Base-by-base conservation (phyloP, 1,284 basidiomycete species). In the Limonomyces culmigenus region DNA sequence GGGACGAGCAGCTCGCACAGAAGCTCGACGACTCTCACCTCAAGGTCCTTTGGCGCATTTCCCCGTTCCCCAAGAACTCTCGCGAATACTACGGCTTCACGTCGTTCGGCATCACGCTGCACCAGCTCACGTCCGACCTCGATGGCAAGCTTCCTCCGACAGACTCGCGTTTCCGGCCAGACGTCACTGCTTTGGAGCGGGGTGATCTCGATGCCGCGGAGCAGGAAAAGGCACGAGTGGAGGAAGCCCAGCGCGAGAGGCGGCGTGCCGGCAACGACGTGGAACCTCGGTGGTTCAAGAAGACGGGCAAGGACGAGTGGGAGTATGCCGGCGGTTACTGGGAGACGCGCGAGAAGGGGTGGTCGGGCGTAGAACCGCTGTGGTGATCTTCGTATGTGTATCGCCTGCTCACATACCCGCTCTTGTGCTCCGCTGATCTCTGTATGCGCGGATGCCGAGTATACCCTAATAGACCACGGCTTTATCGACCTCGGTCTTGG, bases 161-260 rank as follows among this genome's bases (percentile, higher is more conserved):
- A 1, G 91, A 95, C 51, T 89, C 88, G 5, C 70, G 91, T 20
- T 62, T 73, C 40, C 68, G 89, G 23, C 84, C 88, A 1, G 89
- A 95, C 55, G 83, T 93, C 37, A 62, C 80, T 19, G 84, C 86
- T 3, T 62, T 92, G 32, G 91, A 95, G 53, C 70, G 83, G 43
- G 89, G 88, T 10, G 58, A 83, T 33, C 52, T 84, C 2, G 77
- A 87, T 40, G 48, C 60, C 33, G 88, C 89, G 2, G 89, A 95
- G 48, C 54, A 54, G 35, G 66, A 83, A 47, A 95, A 95, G 58
- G 53, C 60, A 19, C 61, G 67, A 20, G 58, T 93, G 10, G 91
- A 95, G 52, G 79, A 70, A 51, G 56, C 64, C 52, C 77, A 75
- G 53, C 65, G 81, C 45, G 76, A 74, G 40, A 65, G 78, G 46